Conservation (phyloP, 2,329 filamentous ascomycete species). For the Monilinia vaccinii-corymbosi region DNA sequence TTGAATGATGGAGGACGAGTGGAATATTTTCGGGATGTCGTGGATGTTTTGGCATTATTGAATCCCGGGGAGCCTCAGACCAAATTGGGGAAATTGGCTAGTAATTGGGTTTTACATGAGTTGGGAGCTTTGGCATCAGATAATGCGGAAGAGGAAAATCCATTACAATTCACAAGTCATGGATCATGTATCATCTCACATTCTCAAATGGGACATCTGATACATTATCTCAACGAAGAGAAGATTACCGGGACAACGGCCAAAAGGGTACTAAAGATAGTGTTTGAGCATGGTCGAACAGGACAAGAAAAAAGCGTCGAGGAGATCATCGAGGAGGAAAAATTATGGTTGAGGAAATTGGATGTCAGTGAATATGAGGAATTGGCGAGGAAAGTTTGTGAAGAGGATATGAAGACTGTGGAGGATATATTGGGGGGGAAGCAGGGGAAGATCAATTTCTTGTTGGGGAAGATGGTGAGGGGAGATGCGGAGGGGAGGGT, state of each 20-base stretch:
- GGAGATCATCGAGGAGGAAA: constrained; percentile 47
- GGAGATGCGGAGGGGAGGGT: constrained; percentile 50
- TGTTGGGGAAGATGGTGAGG: constrained; percentile 61
- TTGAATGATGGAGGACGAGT: constrained; percentile 71
- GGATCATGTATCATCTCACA: constrained; percentile 23
- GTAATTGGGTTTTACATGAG: constrained; percentile 67
- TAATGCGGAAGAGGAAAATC: constrained; percentile 18
- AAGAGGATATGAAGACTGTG: constrained; percentile 42
- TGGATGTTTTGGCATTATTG: constrained; percentile 32
- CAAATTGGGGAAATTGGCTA: constrained; percentile 38
- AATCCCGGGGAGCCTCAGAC: constrained; percentile 6
- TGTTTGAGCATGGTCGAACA: constrained; percentile 38
- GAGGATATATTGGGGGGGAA: constrained; percentile 49
- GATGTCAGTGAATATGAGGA: constrained; percentile 45
- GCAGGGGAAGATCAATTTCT: constrained; percentile 56
- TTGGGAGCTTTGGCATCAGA: constrained; percentile 58
- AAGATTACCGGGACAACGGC: constrained; percentile 46
- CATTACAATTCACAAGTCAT: constrained; percentile 18
- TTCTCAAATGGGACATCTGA: constrained; percentile 33
- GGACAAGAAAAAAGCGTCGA: constrained; percentile 33
- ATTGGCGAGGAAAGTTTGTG: constrained; percentile 46
- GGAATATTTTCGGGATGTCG: constrained; percentile 70
- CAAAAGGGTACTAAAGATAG: constrained; percentile 46
- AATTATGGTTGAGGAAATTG: constrained; percentile 45
- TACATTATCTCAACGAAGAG: constrained; percentile 35